Base-by-base conservation (phyloP, 1,284 basidiomycete species). In the Trametes hirsuta region DNA sequence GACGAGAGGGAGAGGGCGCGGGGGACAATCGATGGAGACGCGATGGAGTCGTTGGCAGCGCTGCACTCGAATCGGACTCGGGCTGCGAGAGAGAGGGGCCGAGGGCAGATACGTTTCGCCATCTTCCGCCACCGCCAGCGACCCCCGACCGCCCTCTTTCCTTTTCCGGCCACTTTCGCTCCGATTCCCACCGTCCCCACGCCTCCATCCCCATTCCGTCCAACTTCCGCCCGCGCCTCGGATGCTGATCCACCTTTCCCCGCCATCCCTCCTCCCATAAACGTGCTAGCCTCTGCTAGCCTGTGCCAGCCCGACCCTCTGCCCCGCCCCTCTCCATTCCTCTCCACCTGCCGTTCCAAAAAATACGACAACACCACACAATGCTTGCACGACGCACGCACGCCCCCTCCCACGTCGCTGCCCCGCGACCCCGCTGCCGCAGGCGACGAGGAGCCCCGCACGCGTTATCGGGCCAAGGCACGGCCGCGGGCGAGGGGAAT, bases 41-140 rank as follows among this genome's bases (percentile, higher is more conserved):
- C 35, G 36, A 21, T 22, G 41, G 37, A 15, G 34, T 45, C n/a
- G 44, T 30, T 30, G 30, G 30, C 5, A 36, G 25, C 22, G 56
- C 49, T 35, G 50, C 55, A 40, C 46, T 40, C 51, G 34, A 50
- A 5, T 30, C 30, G 8, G 30, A 30, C 30, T 4, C 30, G 30
- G 18, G 18, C 18, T 18, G 18, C 18, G 18, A 18, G 18, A 30
- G 30, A 30, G 30, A 30, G 30, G 30, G 30, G 30, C 37, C 21
- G 51, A 46, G 56, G 59, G 59, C 47, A 59, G 55, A 67, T 65
- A 54, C n/a, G 59, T 67, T 63, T 61, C 59, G 61, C 64, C 59
- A 61, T 58, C 52, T 56, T 49, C 49, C 66, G 57, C 63, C 50
- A 55, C 42, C 60, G 49, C 50, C 47, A 41, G 36, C 36, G 40